Evolutionary conservation across 768 basidiomycete species (phyloP).

Genomic region (Kwoniella sp.): DNA sequence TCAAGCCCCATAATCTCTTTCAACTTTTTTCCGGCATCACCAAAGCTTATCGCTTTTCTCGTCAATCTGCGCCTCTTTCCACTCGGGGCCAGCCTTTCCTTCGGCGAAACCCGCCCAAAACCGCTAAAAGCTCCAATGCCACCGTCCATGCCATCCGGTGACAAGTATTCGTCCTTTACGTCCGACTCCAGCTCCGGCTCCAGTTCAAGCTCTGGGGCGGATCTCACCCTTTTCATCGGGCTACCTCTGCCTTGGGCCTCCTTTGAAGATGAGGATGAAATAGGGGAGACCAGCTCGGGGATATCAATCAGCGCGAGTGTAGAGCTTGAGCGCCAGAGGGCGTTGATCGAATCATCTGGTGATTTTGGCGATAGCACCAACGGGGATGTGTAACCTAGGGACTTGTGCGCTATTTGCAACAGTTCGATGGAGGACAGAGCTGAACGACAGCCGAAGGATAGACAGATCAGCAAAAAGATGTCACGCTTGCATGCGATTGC

Average conservation of each 20-base stretch:
- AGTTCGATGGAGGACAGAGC: conserved; percentile 29
- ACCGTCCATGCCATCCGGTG: not conserved
- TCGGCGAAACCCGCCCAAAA: too few species aligned
- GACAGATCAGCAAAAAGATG: too few species aligned
- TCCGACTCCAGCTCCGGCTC: not conserved
- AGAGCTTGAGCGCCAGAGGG: conserved; percentile 29
- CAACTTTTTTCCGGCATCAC: not conserved
- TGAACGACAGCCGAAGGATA: not conserved
- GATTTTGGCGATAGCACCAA: conserved; percentile 13
- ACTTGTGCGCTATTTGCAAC: conserved; percentile 29
- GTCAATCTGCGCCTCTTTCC: not conserved
- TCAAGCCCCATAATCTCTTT: not conserved
- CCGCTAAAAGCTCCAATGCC: too few species aligned
- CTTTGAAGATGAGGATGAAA: conserved; percentile 14
- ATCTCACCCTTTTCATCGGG: conserved; percentile 4
- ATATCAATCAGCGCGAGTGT: conserved; percentile 13
- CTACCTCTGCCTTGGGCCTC: not conserved
- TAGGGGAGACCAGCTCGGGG: conserved; percentile 15
- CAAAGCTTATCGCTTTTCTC: not conserved
- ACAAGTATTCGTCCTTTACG: not conserved
- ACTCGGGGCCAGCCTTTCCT: too few species aligned
- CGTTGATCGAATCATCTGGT: conserved; percentile 32
- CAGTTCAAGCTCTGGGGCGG: conserved; percentile 6
- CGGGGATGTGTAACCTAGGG: conserved; percentile 31
- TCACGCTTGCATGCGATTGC: too few species aligned